Conservation (phyloP, 1,139 yeast species). For the Kodamaea anthophila region DNA sequence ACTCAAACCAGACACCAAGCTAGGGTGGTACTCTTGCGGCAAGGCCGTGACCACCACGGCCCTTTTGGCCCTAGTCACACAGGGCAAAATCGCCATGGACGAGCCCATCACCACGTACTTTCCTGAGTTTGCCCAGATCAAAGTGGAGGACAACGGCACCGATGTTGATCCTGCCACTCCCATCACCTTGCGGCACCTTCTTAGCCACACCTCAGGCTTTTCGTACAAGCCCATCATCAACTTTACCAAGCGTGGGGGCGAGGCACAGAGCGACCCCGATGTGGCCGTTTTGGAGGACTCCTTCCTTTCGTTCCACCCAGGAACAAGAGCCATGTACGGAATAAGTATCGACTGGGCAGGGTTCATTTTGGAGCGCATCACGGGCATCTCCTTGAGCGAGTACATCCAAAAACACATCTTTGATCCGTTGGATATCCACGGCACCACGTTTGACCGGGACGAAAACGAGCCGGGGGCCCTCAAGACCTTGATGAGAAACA, state of each 20-base stretch:
- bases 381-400: constrained; percentile 38
- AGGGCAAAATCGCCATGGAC: constrained; percentile 37
- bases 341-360: constrained; percentile 51
- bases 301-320: constrained; percentile 43
- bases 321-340: constrained; percentile 47
- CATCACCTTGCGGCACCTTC: constrained; percentile 42
- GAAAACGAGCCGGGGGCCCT: neutral
- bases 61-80: constrained; percentile 38
- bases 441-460: constrained; percentile 2
- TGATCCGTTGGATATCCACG: constrained; percentile 37
- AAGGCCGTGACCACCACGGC: constrained; percentile 45
- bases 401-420: constrained; percentile 35
- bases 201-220: constrained; percentile 49
- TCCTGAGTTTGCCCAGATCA: constrained; percentile 34
- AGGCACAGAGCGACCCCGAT: constrained; percentile 12
- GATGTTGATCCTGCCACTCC: neutral
- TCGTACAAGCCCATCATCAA: constrained; percentile 32
- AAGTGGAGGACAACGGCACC: constrained; percentile 10
- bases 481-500: neutral
- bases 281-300: constrained; percentile 14
- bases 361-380: constrained; percentile 34
- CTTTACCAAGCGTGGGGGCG: constrained; percentile 16
- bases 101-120: constrained; percentile 27
- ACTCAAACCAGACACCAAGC: neutral
- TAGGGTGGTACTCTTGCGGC: constrained; percentile 37